Evolutionary conservation across 2,329 filamentous ascomycete genomes (phyloP).

Genomic region (Nemania bipapillata): DNA sequence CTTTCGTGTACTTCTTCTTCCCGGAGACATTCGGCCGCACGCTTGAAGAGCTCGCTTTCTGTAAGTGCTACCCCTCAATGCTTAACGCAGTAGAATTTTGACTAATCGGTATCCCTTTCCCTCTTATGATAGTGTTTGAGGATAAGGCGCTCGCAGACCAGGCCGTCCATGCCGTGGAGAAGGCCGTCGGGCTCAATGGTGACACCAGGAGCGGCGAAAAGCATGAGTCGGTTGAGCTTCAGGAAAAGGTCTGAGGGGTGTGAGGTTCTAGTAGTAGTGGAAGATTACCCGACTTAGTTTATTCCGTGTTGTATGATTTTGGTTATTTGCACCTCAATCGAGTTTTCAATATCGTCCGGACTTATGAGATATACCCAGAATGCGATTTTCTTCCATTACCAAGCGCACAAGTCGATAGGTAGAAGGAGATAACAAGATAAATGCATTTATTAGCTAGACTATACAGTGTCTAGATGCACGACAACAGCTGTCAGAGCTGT

Average conservation of each 20-base stretch:
- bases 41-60: constrained; percentile 71
- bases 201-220: constrained; percentile 30
- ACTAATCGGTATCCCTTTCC: constrained; percentile 30
- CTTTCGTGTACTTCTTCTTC: constrained; percentile 80
- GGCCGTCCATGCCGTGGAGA: constrained; percentile 56
- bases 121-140: constrained; percentile 53
- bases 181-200: constrained; percentile 47
- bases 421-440: too few species aligned
- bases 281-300: not conserved
- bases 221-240: constrained; percentile 10
- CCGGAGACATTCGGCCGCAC: constrained; percentile 85
- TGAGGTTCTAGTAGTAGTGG: not conserved
- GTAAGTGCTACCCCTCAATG: constrained; percentile 47
- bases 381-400: too few species aligned
- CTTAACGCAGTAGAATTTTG: not conserved
- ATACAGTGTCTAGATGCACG: too few species aligned
- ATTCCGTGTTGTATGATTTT: not conserved
- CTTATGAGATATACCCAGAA: too few species aligned
- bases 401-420: too few species aligned
- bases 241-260: constrained; percentile 14
- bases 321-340: not conserved
- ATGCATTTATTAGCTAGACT: too few species aligned
- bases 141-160: constrained; percentile 54
- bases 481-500: too few species aligned
- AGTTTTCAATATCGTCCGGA: too few species aligned